These are phyloP conservation scores for Phytophthora pisi DNA, from an alignment of 352 stramenopile species.

Conservation along the genomic window DNA sequence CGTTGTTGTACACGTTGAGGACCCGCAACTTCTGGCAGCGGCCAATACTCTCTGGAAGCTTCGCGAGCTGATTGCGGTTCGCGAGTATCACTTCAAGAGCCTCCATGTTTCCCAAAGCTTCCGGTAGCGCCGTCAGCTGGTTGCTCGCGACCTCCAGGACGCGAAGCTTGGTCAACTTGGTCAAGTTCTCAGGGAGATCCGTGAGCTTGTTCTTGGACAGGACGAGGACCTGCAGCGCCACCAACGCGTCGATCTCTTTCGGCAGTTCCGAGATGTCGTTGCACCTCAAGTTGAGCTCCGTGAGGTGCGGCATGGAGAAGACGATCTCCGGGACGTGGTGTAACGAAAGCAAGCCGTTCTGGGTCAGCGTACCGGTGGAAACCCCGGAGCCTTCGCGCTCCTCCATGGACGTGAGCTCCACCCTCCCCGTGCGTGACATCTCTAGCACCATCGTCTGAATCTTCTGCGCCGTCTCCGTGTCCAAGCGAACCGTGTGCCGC, in stretches of 20 bases:
- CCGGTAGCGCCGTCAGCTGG: conserved; percentile 53
- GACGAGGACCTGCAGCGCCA: conserved; percentile 49
- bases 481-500: conserved; percentile 38
- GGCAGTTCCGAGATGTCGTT: conserved; percentile 68
- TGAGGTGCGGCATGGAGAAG: conserved; percentile 61
- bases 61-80: conserved; percentile 59
- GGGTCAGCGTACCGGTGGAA: conserved; percentile 55
- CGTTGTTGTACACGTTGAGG: conserved; percentile 85
- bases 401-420: conserved; percentile 69
- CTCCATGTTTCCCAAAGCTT: conserved; percentile 51
- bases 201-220: conserved; percentile 71
- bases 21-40: conserved; percentile 55
- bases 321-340: conserved; percentile 61
- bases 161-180: conserved; percentile 49
- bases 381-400: conserved; percentile 45
- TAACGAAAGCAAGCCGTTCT: conserved; percentile 51
- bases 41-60: conserved; percentile 56
- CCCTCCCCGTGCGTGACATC: conserved; percentile 51
- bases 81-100: conserved; percentile 60
- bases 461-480: conserved; percentile 35
- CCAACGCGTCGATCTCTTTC: conserved; percentile 60
- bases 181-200: conserved; percentile 53
- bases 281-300: conserved; percentile 66
- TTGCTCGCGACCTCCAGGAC: conserved; percentile 67
- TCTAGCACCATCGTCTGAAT: conserved; percentile 53